Base-by-base conservation (phyloP, 1,139 yeast genomes). In the Nadsonia commutata region DNA sequence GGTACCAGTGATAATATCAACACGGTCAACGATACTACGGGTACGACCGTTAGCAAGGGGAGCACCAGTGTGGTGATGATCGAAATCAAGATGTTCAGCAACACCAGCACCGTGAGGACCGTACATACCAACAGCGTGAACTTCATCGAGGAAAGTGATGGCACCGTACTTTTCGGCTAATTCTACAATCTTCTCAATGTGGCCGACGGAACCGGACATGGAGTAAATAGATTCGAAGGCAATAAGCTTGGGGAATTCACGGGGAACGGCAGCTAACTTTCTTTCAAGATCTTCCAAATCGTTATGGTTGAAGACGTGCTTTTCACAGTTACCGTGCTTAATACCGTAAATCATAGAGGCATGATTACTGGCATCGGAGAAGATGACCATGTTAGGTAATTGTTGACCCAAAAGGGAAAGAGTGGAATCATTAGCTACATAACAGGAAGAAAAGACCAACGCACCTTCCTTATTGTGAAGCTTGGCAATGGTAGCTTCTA, bases 71-170 rank as follows among this genome's bases (percentile, higher is more conserved):
- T 73, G 68, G 60, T 86, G 94, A 48, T 78, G 77, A 40, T 83
- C 83, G 56, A 85, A 88, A 64, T 90, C 83, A 57, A 82, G 71
- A 62, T 90, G 98, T 65, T 93, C 98, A 42, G 97, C 96, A 45
- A 90, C 97, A 67, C 99, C 99, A 38, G 95, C 98, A 57, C 99
- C 99, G 57, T 84, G 95, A 48, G 98, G 97, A 57, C 98, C 98
- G 62, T 90, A 90, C 81, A 90, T 76, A 45, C 99, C 99, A 43
- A 93, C 97, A 38, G 98, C 97, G 59, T 90, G 99, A 40, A 90
- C 99, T 65, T 90, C 99, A 62, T 90, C 99, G 60, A 93, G 71
- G 64, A 90, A 90, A 39, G 99, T 90, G 56, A 90, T 66, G 38
- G 97, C 97, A 49, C 97, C 97, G 62, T 93, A 90, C 65, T 90